Percentiles rank a stretch among this genome's conserved stretches.
phyloP scores from a whole-genome alignment of 2,329 filamentous ascomycete species.

The Curvularia verruculosa region DNA sequence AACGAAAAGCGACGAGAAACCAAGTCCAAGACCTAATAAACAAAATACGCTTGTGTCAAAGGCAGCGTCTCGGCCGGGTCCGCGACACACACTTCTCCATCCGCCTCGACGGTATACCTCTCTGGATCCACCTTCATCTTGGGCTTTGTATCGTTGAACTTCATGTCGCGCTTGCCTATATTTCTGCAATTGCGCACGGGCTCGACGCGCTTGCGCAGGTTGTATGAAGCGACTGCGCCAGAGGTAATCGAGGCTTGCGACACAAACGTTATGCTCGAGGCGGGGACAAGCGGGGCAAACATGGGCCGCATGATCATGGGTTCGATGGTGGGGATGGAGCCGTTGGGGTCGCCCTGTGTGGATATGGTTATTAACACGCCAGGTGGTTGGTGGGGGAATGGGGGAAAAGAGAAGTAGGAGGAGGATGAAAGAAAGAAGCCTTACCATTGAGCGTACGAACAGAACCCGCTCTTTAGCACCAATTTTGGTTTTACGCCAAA shows the following conservation, averaged over 20 bases:
- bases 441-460: constrained; percentile 84
- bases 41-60: constrained; percentile 76
- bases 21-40: constrained; percentile 62
- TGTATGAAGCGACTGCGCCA: constrained; percentile 73
- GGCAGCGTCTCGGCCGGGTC: constrained; percentile 75
- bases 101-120: constrained; percentile 84
- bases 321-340: constrained; percentile 80
- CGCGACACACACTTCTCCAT: constrained; percentile 74
- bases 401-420: no score
- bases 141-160: constrained; percentile 82
- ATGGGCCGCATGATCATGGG: constrained; percentile 83
- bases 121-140: constrained; percentile 92
- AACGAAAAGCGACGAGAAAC: neutral
- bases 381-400: no score
- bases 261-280: constrained; percentile 81
- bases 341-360: constrained; percentile 56
- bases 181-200: constrained; percentile 76
- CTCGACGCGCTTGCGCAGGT: constrained; percentile 78
- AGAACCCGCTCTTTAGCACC: constrained; percentile 87
- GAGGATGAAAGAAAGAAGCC: constrained; percentile 12
- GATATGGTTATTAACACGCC: no score
- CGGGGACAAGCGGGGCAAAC: constrained; percentile 77
- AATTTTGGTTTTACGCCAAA: constrained; percentile 86
- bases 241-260: constrained; percentile 71
- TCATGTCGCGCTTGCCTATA: constrained; percentile 86